phyloP scores from a whole-genome alignment of 257 asterid species.

The Lycium barbarum region DNA sequence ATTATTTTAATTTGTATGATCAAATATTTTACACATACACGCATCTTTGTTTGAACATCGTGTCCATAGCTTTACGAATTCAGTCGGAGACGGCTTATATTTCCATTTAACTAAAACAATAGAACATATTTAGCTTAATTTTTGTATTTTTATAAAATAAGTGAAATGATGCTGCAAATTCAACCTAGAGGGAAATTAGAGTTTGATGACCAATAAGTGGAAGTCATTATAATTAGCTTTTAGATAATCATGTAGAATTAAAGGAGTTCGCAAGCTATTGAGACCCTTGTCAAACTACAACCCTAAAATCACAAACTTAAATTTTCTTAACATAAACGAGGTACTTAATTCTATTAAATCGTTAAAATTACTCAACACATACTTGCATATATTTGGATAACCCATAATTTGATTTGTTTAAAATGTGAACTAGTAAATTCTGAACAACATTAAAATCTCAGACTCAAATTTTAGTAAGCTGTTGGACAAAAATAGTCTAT shows the following conservation, averaged over 20 bases:
- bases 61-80: not conserved
- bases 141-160: not conserved
- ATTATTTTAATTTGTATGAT: too few species aligned
- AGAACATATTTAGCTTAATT: not conserved
- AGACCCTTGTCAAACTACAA: not conserved
- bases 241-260: not conserved
- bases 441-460: not conserved
- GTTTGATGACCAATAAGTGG: not conserved
- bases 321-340: not conserved
- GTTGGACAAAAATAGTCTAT: too few species aligned
- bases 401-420: not conserved
- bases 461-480: too few species aligned
- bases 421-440: too few species aligned
- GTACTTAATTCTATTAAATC: not conserved
- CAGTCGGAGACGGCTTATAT: not conserved
- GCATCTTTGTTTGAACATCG: not conserved
- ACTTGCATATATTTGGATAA: not conserved
- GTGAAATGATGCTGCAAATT: not conserved
- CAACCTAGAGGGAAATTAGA: not conserved
- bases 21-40: too few species aligned
- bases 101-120: not conserved
- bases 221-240: not conserved
- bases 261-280: not conserved
- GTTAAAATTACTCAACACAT: not conserved
- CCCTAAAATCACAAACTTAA: not conserved